phyloP scores from a whole-genome alignment of 2,329 filamentous ascomycete genomes.

The Coniosporium tulheliwenetii region DNA sequence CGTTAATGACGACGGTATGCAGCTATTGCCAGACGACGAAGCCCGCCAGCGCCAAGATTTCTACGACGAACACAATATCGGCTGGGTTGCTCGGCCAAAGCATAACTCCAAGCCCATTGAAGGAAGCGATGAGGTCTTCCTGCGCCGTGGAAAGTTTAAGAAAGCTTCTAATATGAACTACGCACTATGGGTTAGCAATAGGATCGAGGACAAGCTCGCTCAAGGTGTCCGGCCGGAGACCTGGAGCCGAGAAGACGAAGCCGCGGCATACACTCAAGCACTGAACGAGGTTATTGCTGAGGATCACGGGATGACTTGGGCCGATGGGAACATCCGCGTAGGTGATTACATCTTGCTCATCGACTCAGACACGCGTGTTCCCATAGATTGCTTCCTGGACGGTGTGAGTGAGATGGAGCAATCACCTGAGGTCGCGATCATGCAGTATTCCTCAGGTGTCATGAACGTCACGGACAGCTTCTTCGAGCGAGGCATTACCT shows the following conservation, averaged over 20 bases:
- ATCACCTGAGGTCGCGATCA: slow-evolving; percentile 61
- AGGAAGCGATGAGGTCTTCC: slow-evolving; percentile 27
- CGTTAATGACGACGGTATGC: slow-evolving; percentile 54
- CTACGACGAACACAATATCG: slow-evolving; percentile 34
- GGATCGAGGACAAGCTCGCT: slow-evolving; percentile 53
- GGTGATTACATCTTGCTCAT: slow-evolving; percentile 72
- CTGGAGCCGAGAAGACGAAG: slow-evolving; percentile 57
- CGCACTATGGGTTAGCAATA: slow-evolving; percentile 44
- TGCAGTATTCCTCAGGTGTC: slow-evolving; percentile 64
- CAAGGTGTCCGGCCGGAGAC: slow-evolving; percentile 38
- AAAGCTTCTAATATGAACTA: slow-evolving; percentile 65
- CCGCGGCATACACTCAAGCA: slow-evolving; percentile 45
- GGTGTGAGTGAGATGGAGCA: slow-evolving; percentile 72
- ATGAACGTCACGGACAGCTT: slow-evolving; percentile 66
- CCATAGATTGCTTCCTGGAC: slow-evolving; percentile 61
- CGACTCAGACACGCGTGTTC: slow-evolving; percentile 67
- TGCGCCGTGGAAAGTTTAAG: slow-evolving; percentile 51
- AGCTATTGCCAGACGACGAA: slow-evolving; percentile 36
- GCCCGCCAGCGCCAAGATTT: slow-evolving; percentile 28
- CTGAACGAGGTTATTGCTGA: slow-evolving; percentile 50
- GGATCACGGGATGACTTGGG: slow-evolving; percentile 55
- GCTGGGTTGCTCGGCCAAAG: slow-evolving; percentile 32
- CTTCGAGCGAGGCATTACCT: slow-evolving; percentile 27
- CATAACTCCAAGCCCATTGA: slow-evolving; percentile 37
- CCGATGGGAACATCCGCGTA: slow-evolving; percentile 71